These are phyloP conservation scores for Pseudozyma pruni DNA, from an alignment of 1,284 basidiomycete species.

Conservation along the genomic window DNA sequence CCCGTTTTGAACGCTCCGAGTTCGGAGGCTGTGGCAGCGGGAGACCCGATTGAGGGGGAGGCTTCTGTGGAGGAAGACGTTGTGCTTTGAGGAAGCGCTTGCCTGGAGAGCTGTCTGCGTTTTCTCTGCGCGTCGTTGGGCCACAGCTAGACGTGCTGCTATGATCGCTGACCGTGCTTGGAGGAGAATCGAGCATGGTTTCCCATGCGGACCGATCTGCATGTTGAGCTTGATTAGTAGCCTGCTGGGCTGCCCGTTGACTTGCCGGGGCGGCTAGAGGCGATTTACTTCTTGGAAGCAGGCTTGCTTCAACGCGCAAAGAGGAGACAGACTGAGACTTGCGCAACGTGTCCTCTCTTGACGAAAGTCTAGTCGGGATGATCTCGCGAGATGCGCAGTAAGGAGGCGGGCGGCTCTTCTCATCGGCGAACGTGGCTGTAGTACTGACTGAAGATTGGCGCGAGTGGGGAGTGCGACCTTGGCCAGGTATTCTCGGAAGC, in stretches of 20 bases:
- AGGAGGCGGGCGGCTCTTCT: constrained; percentile 10
- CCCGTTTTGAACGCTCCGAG: no score
- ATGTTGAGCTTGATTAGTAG: not conserved
- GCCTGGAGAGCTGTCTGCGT: not conserved
- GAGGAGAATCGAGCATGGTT: constrained; percentile 1
- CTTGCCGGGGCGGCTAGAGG: not conserved
- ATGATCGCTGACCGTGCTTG: constrained; percentile 14
- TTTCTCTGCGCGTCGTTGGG: not conserved
- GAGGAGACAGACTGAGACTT: constrained; percentile 27
- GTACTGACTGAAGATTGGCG: constrained; percentile 1
- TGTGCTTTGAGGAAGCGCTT: constrained; percentile 11
- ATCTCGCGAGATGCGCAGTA: constrained; percentile 2
- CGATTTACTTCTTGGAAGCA: constrained; percentile 3
- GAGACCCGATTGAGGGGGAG: constrained; percentile 25
- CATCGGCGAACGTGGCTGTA: not conserved
- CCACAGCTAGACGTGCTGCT: constrained; percentile 7
- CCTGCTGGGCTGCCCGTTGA: not conserved
- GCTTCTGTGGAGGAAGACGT: constrained; percentile 39
- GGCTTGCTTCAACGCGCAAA: constrained; percentile 11
- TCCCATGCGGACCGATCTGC: constrained; percentile 15
- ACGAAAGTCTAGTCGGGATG: not conserved
- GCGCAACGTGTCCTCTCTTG: constrained; percentile 8
- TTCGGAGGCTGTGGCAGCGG: constrained; percentile 26
- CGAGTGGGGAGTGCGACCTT: not conserved
- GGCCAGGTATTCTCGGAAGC: not conserved